Evolutionary conservation across 129 eudicot genomes (phyloP), one percentile per base, ranked within the genome.

Genomic region (Chrysanthemum makinoi): DNA sequence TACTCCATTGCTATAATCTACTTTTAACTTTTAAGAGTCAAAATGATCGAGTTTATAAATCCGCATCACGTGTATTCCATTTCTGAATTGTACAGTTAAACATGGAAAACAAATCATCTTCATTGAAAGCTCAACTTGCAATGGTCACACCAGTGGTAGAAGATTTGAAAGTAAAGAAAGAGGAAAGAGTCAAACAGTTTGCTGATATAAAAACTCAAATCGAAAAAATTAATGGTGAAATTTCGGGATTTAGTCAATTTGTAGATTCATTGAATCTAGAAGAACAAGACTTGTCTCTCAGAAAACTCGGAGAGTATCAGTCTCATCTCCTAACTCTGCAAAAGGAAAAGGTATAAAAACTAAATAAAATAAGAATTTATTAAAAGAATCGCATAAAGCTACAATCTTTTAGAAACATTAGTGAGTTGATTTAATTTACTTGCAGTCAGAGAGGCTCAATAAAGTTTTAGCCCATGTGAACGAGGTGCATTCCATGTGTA

Each of bases 371-470:
- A 39, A 64, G 11, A 19, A 18, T 59, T 65, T 39, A 10, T 46
- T 48, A 12, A 4, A 48, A 28, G 1, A 47, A 20, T 13, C 19
- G 20, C 68, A 22, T 33, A 19, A 43, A 70, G 57, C 46, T 57
- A 60, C 8, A 24, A 60, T 46, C 24, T 44, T 59, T 55, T 46
- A 24, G 10, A 62, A 62, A 7, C 6, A 2, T 24, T 9, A 28
- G 30, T 15, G 30, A 24, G 1, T 54, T 17, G 39, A 51, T 74
- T 61, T 30, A 43, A 52, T 26, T 56, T 24, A 15, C 76, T 51
- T 82, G 82, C 86, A 91, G 97, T 82, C 96, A 5, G 92, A 84
- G 50, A 85, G 97, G 15, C 86, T 88, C 77, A 84, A 91, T 43
- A 88, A 84, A 80, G 87, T 91, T 56, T 69, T 91, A 83, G 88